phyloP scores from a whole-genome alignment of 257 asterid species.

The Henckelia pumila region DNA sequence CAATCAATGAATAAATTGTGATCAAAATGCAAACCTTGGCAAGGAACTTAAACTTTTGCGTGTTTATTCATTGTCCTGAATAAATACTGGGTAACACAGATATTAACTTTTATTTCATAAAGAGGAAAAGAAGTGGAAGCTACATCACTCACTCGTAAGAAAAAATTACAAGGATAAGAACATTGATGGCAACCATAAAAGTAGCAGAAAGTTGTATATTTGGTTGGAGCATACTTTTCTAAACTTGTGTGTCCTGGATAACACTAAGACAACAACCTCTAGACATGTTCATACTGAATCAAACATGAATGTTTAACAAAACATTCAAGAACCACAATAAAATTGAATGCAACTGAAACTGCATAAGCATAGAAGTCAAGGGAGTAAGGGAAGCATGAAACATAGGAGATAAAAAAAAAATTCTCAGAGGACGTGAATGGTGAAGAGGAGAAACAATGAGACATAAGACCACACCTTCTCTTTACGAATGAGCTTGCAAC shows the following conservation, averaged over 20 bases:
- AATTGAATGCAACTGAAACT: constrained; percentile 3
- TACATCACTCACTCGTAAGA: not conserved
- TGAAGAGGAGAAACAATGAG: constrained; percentile 3
- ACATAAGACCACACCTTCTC: constrained; percentile 52
- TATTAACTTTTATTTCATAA: too few relatives aligned
- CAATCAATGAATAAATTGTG: not conserved
- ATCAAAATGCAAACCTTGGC: constrained; percentile 7
- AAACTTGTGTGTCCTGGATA: not conserved
- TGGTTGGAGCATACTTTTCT: constrained; percentile 6
- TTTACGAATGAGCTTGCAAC: constrained; percentile 86
- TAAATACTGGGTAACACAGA: not conserved
- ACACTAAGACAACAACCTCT: not conserved
- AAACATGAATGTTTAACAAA: not conserved
- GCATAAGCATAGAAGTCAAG: constrained; percentile 1
- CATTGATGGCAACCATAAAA: not conserved
- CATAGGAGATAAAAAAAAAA: not conserved
- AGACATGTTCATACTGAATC: constrained; percentile 5
- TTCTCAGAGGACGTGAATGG: not conserved
- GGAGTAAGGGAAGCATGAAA: constrained; percentile 1
- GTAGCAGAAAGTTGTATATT: not conserved
- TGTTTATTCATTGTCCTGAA: constrained; percentile 1
- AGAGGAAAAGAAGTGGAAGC: not conserved
- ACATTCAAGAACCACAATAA: not conserved
- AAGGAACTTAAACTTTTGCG: constrained; percentile 3
- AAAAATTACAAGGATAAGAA: not conserved